phyloP scores from a whole-genome alignment of 2,329 filamentous ascomycete genomes.

The Pseudogymnoascus verrucosus region DNA sequence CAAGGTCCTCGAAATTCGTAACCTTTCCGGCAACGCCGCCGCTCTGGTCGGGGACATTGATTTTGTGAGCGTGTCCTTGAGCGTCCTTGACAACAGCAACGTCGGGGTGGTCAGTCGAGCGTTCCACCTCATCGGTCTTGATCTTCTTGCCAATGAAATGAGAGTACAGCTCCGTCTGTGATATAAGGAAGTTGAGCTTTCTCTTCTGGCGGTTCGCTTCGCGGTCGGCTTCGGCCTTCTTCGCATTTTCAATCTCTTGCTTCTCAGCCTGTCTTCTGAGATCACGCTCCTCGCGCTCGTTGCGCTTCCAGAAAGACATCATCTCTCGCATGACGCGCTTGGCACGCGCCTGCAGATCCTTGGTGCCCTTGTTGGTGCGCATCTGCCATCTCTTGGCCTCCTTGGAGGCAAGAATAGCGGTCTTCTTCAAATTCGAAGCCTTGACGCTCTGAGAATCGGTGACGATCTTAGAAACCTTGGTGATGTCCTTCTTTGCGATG shows the following conservation, averaged over 20 bases:
- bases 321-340: conserved; percentile 99
- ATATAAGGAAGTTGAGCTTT: conserved; percentile 98
- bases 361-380: conserved; percentile 95
- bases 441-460: conserved; percentile 78
- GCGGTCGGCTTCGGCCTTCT: conserved; percentile 92
- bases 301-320: conserved; percentile 99
- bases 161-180: conserved; percentile 95
- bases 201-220: conserved; percentile 96
- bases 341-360: conserved; percentile 91
- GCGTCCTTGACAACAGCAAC: conserved; percentile 48
- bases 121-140: conserved; percentile 91
- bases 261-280: conserved; percentile 88
- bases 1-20: conserved; percentile 87
- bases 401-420: conserved; percentile 90
- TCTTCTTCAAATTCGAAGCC: conserved; percentile 95
- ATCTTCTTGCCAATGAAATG: conserved; percentile 99
- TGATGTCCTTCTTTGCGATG: conserved; percentile 84
- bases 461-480: conserved; percentile 85
- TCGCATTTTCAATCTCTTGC: conserved; percentile 92
- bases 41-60: conserved; percentile 43
- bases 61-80: conserved; percentile 30
- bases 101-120: conserved; percentile 75
- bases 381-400: conserved; percentile 96
- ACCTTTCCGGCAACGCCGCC: conserved; percentile 59
- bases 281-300: conserved; percentile 94